Evolutionary conservation across 805 yeast species (phyloP).

Genomic region (Nakazawaea molendinolei): DNA sequence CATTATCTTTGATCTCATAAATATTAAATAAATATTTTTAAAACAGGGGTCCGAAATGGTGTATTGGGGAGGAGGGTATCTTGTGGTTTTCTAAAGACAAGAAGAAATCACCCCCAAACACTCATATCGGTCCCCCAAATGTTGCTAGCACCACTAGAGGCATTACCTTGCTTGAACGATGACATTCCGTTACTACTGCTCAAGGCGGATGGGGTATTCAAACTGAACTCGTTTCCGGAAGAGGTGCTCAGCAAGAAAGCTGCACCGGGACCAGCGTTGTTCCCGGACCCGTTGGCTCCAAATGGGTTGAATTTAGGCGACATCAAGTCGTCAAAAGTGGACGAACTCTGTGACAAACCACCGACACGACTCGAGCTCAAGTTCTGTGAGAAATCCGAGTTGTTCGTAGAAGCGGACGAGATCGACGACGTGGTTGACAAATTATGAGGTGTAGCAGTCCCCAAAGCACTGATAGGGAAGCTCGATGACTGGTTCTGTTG

Average conservation of each 20-base stretch:
- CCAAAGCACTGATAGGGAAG: no score
- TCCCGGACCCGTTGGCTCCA: conserved; percentile 1
- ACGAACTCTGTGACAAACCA: conserved; percentile 1
- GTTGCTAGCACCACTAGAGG: conserved; percentile 9
- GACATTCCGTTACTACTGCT: conserved; percentile 4
- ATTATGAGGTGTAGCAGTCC: no score
- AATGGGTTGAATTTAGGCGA: conserved; percentile 12
- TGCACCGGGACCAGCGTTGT: no score
- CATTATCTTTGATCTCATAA: no score
- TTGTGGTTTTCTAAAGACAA: neutral
- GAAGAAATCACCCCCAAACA: conserved; percentile 27
- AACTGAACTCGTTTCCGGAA: conserved; percentile 5
- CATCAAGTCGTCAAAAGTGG: conserved; percentile 10
- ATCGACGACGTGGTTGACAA: conserved; percentile 10
- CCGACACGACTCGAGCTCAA: neutral
- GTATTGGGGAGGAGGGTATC: no score
- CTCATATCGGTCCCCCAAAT: conserved; percentile 30
- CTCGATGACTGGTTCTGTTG: no score
- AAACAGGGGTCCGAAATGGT: no score
- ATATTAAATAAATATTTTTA: no score
- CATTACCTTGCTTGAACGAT: conserved; percentile 5
- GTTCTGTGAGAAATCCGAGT: neutral
- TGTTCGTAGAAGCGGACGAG: conserved; percentile 4
- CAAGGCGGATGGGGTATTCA: conserved; percentile 2
- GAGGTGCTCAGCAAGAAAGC: conserved; percentile 1